These are phyloP conservation scores for Hypomyces rosellus DNA, from an alignment of 2,329 filamentous ascomycete species.

Conservation along the genomic window DNA sequence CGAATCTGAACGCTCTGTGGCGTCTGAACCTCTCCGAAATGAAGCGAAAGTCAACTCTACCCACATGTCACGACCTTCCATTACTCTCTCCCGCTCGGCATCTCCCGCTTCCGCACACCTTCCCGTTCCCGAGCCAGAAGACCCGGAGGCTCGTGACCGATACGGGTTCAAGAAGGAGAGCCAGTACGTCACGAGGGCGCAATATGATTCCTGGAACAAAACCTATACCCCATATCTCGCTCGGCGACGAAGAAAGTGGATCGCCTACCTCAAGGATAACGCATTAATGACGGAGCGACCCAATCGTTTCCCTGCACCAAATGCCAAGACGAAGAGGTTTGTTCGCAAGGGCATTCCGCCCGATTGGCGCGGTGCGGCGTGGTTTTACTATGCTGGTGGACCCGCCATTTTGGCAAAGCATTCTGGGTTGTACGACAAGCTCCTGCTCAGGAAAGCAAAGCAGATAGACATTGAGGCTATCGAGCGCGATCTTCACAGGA, in stretches of 20 bases:
- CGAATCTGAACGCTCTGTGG: slow-evolving; percentile 28
- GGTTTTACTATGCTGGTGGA: slow-evolving; percentile 94
- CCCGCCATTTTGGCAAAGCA: slow-evolving; percentile 72
- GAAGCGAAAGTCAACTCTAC: slow-evolving; percentile 6
- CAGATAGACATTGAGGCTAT: slow-evolving; percentile 79
- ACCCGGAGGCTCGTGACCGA: slow-evolving; percentile 58
- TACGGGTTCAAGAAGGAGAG: slow-evolving; percentile 91
- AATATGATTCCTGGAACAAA: slow-evolving; percentile 77
- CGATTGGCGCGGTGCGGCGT: slow-evolving; percentile 89
- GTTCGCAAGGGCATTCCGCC: slow-evolving; percentile 90
- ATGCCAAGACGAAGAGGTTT: slow-evolving; percentile 80
- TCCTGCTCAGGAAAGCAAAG: slow-evolving; percentile 60
- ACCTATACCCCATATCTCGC: slow-evolving; percentile 70
- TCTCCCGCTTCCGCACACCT: slow-evolving; percentile 20
- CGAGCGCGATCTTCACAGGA: slow-evolving; percentile 86
- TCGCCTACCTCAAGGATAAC: slow-evolving; percentile 67
- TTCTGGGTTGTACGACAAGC: slow-evolving; percentile 66
- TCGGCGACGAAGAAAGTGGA: slow-evolving; percentile 76
- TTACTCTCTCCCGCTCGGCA: slow-evolving; percentile 10
- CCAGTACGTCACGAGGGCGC: slow-evolving; percentile 66
- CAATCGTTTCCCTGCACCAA: slow-evolving; percentile 70
- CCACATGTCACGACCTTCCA: slow-evolving; percentile 6
- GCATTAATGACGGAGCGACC: slow-evolving; percentile 66
- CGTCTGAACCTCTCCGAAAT: slow-evolving; percentile 18
- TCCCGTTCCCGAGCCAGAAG: slow-evolving; percentile 35